phyloP scores from a whole-genome alignment of 1,284 basidiomycete species.

The Ceratobasidium sp. region DNA sequence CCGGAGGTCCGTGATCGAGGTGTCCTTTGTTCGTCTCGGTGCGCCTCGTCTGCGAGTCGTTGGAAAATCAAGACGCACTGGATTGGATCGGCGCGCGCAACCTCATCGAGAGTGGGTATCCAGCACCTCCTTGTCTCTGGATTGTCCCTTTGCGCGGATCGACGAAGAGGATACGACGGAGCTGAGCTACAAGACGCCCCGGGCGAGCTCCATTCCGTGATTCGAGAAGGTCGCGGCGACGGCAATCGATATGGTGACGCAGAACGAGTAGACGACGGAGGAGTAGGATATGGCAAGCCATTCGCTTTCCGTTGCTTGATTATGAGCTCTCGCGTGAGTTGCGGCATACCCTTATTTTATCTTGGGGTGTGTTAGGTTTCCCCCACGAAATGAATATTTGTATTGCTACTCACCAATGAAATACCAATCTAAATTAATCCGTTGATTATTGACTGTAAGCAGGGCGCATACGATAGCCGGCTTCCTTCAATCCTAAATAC shows the following conservation, averaged over 20 bases:
- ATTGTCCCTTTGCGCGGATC: not conserved
- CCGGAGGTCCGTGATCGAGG: not conserved
- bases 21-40: not conserved
- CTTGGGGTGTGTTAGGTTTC: too few relatives aligned
- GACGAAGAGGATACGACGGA: not conserved
- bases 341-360: not conserved
- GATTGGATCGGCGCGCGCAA: slow-evolving; percentile 7
- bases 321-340: not conserved
- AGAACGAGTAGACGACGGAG: not conserved
- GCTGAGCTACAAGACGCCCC: not conserved
- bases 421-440: too few relatives aligned
- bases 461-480: too few relatives aligned
- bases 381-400: too few relatives aligned
- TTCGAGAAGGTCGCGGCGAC: not conserved
- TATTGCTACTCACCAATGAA: too few relatives aligned
- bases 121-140: not conserved
- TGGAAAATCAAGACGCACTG: slow-evolving; percentile 6
- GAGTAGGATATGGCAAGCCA: not conserved
- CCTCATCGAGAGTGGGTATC: slow-evolving; percentile 22
- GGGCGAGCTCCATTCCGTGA: not conserved
- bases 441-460: too few relatives aligned
- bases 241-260: not conserved
- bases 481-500: too few relatives aligned
- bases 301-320: not conserved
- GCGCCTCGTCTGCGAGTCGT: slow-evolving; percentile 6